phyloP scores from a whole-genome alignment of 2,329 filamentous ascomycete species.

The Lojkania enalia region DNA sequence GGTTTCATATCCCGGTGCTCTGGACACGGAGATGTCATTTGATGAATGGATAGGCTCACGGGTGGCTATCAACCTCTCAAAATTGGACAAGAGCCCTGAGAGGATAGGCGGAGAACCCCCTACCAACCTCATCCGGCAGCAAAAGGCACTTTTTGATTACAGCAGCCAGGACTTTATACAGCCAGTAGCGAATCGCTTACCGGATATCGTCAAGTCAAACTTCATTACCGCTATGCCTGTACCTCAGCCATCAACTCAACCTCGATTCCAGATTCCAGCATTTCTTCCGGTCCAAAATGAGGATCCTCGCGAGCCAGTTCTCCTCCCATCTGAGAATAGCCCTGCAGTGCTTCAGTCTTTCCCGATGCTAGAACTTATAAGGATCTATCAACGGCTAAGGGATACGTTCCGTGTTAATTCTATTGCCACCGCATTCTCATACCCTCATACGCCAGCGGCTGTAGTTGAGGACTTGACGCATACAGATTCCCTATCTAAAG shows the following conservation, averaged over 20 bases:
- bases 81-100: constrained; percentile 53
- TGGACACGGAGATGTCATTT: constrained; percentile 65
- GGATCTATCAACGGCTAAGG: constrained; percentile 60
- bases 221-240: constrained; percentile 24
- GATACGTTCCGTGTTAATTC: constrained; percentile 58
- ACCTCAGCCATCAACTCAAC: constrained; percentile 20
- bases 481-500: constrained; percentile 63
- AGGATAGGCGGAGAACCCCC: constrained; percentile 27
- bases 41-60: constrained; percentile 68
- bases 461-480: constrained; percentile 53
- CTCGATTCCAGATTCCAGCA: constrained; percentile 36
- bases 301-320: constrained; percentile 28
- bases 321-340: constrained; percentile 26
- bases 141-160: constrained; percentile 57
- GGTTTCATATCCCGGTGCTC: constrained; percentile 75
- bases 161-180: constrained; percentile 55
- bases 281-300: constrained; percentile 30
- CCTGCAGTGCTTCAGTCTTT: constrained; percentile 23
- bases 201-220: constrained; percentile 37
- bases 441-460: constrained; percentile 45
- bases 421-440: constrained; percentile 52
- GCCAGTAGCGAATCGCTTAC: constrained; percentile 50
- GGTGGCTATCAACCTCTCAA: constrained; percentile 54
- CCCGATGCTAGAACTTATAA: constrained; percentile 52
- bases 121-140: constrained; percentile 41